Base-by-base conservation (phyloP, 805 yeast species). In the Metschnikowia aberdeeniae region DNA sequence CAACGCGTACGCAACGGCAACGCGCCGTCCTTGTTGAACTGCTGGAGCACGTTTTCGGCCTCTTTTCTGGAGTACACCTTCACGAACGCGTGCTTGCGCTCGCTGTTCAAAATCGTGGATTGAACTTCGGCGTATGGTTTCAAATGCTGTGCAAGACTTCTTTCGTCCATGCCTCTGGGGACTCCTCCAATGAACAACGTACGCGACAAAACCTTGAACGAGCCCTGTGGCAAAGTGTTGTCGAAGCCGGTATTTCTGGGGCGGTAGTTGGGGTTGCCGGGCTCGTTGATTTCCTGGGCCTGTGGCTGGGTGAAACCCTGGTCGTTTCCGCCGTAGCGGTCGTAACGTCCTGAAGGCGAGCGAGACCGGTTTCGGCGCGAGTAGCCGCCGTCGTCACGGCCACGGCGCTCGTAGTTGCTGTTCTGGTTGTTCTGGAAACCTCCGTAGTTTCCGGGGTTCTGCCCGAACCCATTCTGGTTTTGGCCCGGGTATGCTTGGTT, bases 141-240 rank as follows among this genome's bases (percentile, higher is more conserved):
- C 55, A 93, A 73, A 17, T 83, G 79, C 14, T 78, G 72, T 3
- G 85, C 77, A 30, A 93, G 72, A 45, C 82, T 85, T 45, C 73
- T 68, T 57, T 90, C 95, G 54, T 78, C 83, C 90, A 88, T 89
- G 49, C 77, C 70, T 46, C 78, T 80, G 12, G 96, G 95, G 33
- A 93, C 88, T 60, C 97, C 97, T 40, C 98, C 98, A 49, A 93
- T 82, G 59, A 93, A 93, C 47, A 93, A 70, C 0, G 99, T 93
- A 68, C 99, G 82, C 43, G 95, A 85, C 55, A 78, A 77, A 2
- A 92, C 97, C 60, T 84, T 86, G 56, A 92, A 77, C 34, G 84
- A 76, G 35, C 89, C 95, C 38, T 81, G 80, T 1, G 95, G 93
- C 46, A 89, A 67, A 10, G 78, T 66, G 33, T 77, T 76, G 64